phyloP scores from a whole-genome alignment of 2,329 filamentous ascomycete genomes.

The Dichotomopilus funicola region DNA sequence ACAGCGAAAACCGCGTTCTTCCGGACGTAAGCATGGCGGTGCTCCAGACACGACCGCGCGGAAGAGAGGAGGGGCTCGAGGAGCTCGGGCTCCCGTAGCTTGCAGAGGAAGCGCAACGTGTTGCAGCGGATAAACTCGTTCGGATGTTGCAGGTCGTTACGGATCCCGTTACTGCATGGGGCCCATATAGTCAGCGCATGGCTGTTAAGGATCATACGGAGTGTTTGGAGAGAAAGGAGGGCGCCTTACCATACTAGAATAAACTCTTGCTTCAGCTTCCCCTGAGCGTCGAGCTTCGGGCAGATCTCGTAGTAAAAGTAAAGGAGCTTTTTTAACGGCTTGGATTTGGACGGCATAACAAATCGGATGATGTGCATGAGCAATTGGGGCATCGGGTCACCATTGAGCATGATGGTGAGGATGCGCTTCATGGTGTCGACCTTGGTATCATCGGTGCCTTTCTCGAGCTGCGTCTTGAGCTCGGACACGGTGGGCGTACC shows the following conservation, averaged over 20 bases:
- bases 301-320: constrained; percentile 99
- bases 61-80: constrained; percentile 94
- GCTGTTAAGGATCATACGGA: background rate
- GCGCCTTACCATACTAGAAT: constrained; percentile 81
- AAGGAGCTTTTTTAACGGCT: constrained; percentile 92
- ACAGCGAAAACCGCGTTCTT: constrained; percentile 97
- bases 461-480: constrained; percentile 86
- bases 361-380: constrained; percentile 99
- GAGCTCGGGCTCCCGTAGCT: constrained; percentile 89
- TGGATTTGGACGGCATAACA: constrained; percentile 97
- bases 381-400: constrained; percentile 87
- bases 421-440: constrained; percentile 95
- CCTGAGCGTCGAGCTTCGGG: constrained; percentile 83
- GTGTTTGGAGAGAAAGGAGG: background rate
- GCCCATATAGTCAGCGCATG: constrained; percentile 22
- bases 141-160: constrained; percentile 92
- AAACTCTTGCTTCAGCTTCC: constrained; percentile 99
- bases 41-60: constrained; percentile 84
- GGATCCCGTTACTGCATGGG: constrained; percentile 77
- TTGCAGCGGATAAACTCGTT: constrained; percentile 99
- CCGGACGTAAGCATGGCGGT: constrained; percentile 93
- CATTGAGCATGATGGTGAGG: constrained; percentile 95
- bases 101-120: constrained; percentile 95
- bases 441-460: constrained; percentile 88
- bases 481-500: constrained; percentile 77